Conservation (phyloP, 305 asterid species). For the Ilex paraguariensis region DNA sequence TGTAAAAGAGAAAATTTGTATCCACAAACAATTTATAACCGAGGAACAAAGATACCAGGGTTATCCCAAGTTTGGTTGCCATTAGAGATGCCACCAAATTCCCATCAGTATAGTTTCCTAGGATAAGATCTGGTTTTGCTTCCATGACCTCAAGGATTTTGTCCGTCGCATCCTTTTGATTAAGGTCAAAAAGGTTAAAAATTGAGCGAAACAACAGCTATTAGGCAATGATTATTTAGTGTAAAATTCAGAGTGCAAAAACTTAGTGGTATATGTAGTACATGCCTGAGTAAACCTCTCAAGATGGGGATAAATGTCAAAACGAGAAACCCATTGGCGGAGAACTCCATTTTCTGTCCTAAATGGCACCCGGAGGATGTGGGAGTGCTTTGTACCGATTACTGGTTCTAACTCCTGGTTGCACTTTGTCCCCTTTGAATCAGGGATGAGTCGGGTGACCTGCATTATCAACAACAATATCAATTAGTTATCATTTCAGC, state of each 20-base stretch:
- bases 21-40: not conserved
- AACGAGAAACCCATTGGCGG: constrained; percentile 83
- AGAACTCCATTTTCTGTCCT: constrained; percentile 64
- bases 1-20: not conserved
- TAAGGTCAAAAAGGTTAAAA: not conserved
- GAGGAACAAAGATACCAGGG: constrained; percentile 47
- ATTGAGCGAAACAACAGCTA: not conserved
- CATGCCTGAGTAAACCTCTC: constrained; percentile 78
- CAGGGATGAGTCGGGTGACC: constrained; percentile 85
- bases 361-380: constrained; percentile 86
- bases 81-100: constrained; percentile 85
- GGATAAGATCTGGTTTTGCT: constrained; percentile 84
- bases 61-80: constrained; percentile 86
- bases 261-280: not conserved
- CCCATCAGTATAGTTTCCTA: constrained; percentile 91
- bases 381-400: constrained; percentile 69
- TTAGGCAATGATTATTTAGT: too few relatives aligned
- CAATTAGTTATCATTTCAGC: not conserved
- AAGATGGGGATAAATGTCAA: constrained; percentile 83
- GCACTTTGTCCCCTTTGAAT: constrained; percentile 87
- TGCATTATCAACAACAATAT: constrained; percentile 15
- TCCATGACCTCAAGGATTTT: constrained; percentile 76
- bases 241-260: not conserved
- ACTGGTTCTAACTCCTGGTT: constrained; percentile 70
- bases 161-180: constrained; percentile 52